Conservation (phyloP, 768 basidiomycete species). For the Pulveroboletus sp. region DNA sequence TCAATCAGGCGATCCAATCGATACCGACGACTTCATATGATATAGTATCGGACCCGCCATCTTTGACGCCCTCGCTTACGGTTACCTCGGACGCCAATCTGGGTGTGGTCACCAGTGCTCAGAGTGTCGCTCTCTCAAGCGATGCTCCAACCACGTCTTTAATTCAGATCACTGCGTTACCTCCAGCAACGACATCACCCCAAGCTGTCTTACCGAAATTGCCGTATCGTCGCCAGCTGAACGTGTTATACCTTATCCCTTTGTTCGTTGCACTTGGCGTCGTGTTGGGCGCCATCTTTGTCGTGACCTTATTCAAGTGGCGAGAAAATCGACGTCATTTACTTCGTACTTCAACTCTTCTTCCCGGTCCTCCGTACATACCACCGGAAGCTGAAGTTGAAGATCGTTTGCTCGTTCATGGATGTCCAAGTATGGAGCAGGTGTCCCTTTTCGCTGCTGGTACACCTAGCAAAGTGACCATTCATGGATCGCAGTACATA, state of each 20-base stretch:
- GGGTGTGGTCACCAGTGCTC: background rate
- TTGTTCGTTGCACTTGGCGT: constrained; percentile 26
- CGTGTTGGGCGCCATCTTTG: constrained; percentile 18
- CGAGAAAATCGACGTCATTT: constrained; percentile 3
- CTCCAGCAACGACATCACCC: constrained; percentile 19
- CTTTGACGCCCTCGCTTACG: constrained; percentile 5
- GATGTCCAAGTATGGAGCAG: constrained; percentile 24
- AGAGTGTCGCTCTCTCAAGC: constrained; percentile 1
- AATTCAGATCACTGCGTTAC: constrained; percentile 33
- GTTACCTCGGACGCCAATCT: background rate
- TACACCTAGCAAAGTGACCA: constrained; percentile 28
- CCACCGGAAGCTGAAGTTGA: constrained; percentile 18
- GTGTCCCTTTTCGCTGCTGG: constrained; percentile 20
- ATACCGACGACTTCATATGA: constrained; percentile 24
- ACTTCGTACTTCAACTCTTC: constrained; percentile 14
- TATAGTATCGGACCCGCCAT: constrained; percentile 21
- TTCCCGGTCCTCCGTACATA: constrained; percentile 25
- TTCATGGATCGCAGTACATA: constrained; percentile 27
- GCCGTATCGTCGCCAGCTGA: constrained; percentile 19
- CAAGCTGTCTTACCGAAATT: constrained; percentile 15
- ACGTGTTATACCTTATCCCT: constrained; percentile 26
- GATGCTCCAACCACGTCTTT: constrained; percentile 16
- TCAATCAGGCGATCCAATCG: constrained; percentile 15
- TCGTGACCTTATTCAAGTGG: constrained; percentile 9
- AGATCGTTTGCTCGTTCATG: constrained; percentile 11